These are phyloP conservation scores for Verbascum thapsus DNA, from an alignment of 257 asterid genomes.

Conservation along the genomic window DNA sequence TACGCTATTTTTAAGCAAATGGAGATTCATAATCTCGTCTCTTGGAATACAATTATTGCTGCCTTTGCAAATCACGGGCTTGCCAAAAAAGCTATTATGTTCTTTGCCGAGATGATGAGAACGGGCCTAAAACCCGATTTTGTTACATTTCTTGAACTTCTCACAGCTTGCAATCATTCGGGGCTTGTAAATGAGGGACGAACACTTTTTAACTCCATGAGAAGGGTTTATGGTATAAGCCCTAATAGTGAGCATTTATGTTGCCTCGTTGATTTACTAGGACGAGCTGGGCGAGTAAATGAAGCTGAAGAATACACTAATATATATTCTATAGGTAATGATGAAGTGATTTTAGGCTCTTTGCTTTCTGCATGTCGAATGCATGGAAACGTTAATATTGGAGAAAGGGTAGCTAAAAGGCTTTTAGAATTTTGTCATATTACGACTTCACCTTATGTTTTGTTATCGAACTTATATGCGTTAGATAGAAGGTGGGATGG, in stretches of 20 bases:
- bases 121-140: constrained; percentile 61
- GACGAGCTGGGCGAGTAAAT: constrained; percentile 61
- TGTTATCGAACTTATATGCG: constrained; percentile 65
- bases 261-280: constrained; percentile 70
- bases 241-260: constrained; percentile 60
- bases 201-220: constrained; percentile 49
- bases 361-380: constrained; percentile 72
- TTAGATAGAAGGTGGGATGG: constrained; percentile 63
- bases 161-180: constrained; percentile 72
- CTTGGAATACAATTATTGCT: constrained; percentile 72
- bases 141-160: constrained; percentile 60
- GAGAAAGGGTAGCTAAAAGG: constrained; percentile 54
- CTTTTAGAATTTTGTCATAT: constrained; percentile 52
- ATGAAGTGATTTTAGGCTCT: constrained; percentile 65
- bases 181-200: constrained; percentile 66
- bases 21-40: constrained; percentile 52
- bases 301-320: constrained; percentile 59
- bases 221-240: constrained; percentile 35
- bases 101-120: constrained; percentile 50
- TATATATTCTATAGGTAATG: constrained; percentile 42
- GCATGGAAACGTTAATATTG: constrained; percentile 50
- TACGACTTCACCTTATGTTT: constrained; percentile 62
- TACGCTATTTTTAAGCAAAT: constrained; percentile 45
- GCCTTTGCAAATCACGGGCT: constrained; percentile 74
- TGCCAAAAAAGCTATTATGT: constrained; percentile 41